Base-by-base conservation (phyloP, 129 eudicot genomes). In the Sambucus nigra region DNA sequence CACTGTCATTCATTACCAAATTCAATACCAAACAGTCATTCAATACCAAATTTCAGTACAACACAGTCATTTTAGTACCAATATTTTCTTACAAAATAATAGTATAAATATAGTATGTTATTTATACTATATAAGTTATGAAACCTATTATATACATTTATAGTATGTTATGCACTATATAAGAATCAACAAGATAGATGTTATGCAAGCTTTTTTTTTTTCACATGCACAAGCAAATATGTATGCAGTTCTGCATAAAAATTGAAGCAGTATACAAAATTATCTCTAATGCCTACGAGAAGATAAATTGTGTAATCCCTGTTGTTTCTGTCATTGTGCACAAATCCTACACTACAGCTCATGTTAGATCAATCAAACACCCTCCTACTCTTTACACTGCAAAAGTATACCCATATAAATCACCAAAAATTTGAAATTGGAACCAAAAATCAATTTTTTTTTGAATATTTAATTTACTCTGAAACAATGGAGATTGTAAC, bases 401-500 rank as follows among this genome's bases (percentile, higher is more conserved):
- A 63, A 62, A 57, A 40, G 41, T 63, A 46, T 59, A 55, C 32
- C 42, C 58, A 60, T 39, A 49, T 65, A 45, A 57, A 48, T 23
- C 39, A 47, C 17, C 57, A 23, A 52, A 63, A 49, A 39, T 26
- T 25, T n/a, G 53, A 11, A 31, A 66, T 20, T 29, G 60, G 58
- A 20, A 29, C 32, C 24, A 25, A 46, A 15, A 49, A 56, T 45
- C 40, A 56, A 47, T 29, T 29, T n/a, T 21, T 18, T 19, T n/a
- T 10, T 22, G 15, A 27, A 11, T 31, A 20, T 3, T 15, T 26
- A 19, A 27, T 18, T 78, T 75, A 91, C 59, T 82, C 95, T 1
- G 95, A 91, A 62, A 64, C 80, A 67, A 91, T 31, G 59, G 99
- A 92, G 51, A 76, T 72, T 45, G 69, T 72, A 29, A 29, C 62